Evolutionary conservation across 1,284 basidiomycete genomes (phyloP), one percentile per base, ranked within the genome.

Genomic region (Trichosporon asahii): DNA sequence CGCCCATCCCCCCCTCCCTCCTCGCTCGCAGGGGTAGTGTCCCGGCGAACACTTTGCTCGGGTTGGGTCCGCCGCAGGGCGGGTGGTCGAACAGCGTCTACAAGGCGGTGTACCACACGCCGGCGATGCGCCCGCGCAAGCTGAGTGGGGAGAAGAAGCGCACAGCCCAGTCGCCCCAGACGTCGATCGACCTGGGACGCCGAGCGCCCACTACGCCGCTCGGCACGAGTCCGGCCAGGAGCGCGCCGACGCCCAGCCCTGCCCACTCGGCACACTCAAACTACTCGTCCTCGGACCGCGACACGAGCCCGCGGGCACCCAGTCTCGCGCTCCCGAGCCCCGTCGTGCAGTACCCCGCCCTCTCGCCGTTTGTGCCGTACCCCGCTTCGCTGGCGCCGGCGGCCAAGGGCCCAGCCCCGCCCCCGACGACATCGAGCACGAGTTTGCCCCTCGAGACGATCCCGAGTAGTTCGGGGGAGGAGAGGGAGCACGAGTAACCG

Each of bases 1-100:
- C 74, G 25, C 76, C 76, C 0, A 75, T 78, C 35, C 77, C 77
- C 2, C 77, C 77, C 2, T 69, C 66, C 23, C 72, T 78, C 5
- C 75, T 78, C 31, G 74, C 75, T 1, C 68, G 76, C 57, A 71
- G 76, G 6, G 76, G 76, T 31, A 65, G 64, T 14, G 53, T 66
- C 18, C 66, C 69, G 5, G 33, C 27, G 25, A 65, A 67, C 55
- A 23, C 64, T 23, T 21, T 61, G n/a, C 37, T 61, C 27, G 66
- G 53, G 18, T 55, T 67, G 55, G 64, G 27, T 9, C 64, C 40
- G 29, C 67, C 29, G 31, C 40, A 46, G 4, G 49, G 27, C 37
- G 37, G 57, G 1, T 60, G 49, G 63, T 23, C 44, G 21, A 64
- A 61, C 57, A 61, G 53, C 63, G 40, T 65, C 18, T 65, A 40